These are phyloP conservation scores for Pyricularia grisea DNA, from an alignment of 2,329 filamentous ascomycete genomes.

Conservation along the genomic window DNA sequence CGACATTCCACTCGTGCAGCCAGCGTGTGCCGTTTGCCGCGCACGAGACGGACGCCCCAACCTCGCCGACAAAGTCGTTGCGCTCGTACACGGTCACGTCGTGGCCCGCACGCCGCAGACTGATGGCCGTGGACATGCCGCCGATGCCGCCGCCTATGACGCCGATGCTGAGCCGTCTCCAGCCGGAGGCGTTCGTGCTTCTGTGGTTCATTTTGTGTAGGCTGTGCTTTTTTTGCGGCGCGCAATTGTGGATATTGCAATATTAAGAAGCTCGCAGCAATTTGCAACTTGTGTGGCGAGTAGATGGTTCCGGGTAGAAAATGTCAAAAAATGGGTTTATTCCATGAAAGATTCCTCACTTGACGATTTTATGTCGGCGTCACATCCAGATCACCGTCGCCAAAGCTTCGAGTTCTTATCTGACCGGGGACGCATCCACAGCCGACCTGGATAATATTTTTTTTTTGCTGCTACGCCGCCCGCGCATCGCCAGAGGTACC, in stretches of 20 bases:
- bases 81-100: conserved; percentile 24
- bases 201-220: neutral
- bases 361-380: too few relatives aligned
- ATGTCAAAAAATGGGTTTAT: too few relatives aligned
- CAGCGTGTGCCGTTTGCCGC: conserved; percentile 22
- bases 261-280: neutral
- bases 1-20: conserved; percentile 18
- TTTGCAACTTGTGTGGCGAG: too few relatives aligned
- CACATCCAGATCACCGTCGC: too few relatives aligned
- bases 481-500: too few relatives aligned
- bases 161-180: conserved; percentile 13
- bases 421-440: neutral
- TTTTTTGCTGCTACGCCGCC: too few relatives aligned
- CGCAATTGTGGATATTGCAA: neutral
- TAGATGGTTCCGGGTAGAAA: too few relatives aligned
- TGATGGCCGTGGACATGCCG: conserved; percentile 22
- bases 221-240: neutral
- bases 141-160: conserved; percentile 27
- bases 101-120: conserved; percentile 24
- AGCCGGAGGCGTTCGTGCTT: neutral
- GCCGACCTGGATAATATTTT: neutral
- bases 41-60: conserved; percentile 23
- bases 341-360: too few relatives aligned
- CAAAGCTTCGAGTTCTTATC: too few relatives aligned
- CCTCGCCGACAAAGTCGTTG: conserved; percentile 24